Evolutionary conservation across 2,329 filamentous ascomycete species (phyloP).

Genomic region (Pseudonectria buxi): DNA sequence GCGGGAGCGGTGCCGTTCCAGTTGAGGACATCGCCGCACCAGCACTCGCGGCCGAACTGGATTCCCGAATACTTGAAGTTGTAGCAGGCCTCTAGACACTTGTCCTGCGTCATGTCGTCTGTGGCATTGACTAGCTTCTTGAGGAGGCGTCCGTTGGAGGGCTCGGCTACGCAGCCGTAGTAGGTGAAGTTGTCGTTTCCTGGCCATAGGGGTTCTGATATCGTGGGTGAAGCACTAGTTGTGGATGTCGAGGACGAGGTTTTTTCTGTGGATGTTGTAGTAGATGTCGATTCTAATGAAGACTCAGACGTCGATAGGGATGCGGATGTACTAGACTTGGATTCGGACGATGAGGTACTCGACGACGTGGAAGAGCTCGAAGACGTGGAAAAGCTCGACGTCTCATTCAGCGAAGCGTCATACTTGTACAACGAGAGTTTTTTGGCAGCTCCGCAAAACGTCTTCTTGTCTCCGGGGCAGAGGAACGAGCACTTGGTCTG

Average conservation of each 20-base stretch:
- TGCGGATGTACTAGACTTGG: slow-evolving; percentile 1
- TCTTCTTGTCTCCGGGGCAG: slow-evolving; percentile 24
- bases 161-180: slow-evolving; percentile 30
- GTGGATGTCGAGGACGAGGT: slow-evolving; percentile 2
- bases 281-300: neutral
- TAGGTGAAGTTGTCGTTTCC: slow-evolving; percentile 33
- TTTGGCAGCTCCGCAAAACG: slow-evolving; percentile 30
- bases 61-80: slow-evolving; percentile 30
- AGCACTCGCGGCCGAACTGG: slow-evolving; percentile 33
- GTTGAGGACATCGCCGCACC: slow-evolving; percentile 28
- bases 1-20: slow-evolving; percentile 17
- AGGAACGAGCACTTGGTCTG: slow-evolving; percentile 28
- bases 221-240: slow-evolving; percentile 13
- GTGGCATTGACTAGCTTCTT: slow-evolving; percentile 22
- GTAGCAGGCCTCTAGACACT: slow-evolving; percentile 27
- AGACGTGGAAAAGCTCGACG: slow-evolving; percentile 2
- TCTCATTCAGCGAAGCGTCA: neutral
- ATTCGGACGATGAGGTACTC: neutral
- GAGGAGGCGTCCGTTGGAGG: slow-evolving; percentile 26
- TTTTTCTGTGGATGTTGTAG: slow-evolving; percentile 1
- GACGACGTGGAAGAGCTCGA: neutral
- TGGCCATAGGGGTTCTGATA: slow-evolving; percentile 18
- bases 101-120: slow-evolving; percentile 25
- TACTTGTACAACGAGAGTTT: slow-evolving; percentile 28
- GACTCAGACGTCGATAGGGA: slow-evolving; percentile 1